Evolutionary conservation across 2,329 filamentous ascomycete species (phyloP), one percentile per base, ranked within the genome.

Genomic region (Ilyonectria robusta): DNA sequence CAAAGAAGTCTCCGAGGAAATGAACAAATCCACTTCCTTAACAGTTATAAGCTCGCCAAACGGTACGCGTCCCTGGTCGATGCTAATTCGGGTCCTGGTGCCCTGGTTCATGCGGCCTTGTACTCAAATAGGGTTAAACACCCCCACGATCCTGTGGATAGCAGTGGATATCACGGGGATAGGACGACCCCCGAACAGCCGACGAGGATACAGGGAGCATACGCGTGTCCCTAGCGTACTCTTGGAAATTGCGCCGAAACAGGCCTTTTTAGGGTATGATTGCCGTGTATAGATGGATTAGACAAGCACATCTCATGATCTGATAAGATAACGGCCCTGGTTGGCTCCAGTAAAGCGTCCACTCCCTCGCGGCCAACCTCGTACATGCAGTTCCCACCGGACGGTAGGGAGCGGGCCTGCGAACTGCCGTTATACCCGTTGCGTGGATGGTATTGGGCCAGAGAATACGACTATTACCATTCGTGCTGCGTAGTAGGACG

Each of bases 281-380:
- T n/a, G 33, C 19, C 9, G 35, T 42, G 19, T 29, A 2, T 19
- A 42, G 53, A 63, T 58, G 60, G 60, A 57, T 51, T 56, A 56
- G 60, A 63, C 57, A 62, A 62, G 13, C 44, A 21, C 26, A 56
- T 63, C 60, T 57, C 53, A 53, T 63, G 60, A 63, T 63, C 57
- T 35, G 60, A 63, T 63, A 63, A 63, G 60, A 63, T 63, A 53
- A 42, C 21, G 19, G 23, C 23, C 21, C 50, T 57, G 46, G 17
- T 50, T 46, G 31, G 33, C 47, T 62, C 42, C 40, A 62, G 37
- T 42, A 21, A 33, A 31, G 33, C 29, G 26, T n/a, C 60, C 53
- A 29, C 53, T 44, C 40, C 40, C 17, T 42, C 40, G 17, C 40
- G 40, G 15, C 17, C 40, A 42, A 3, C 40, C 5, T 42, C 15